phyloP scores from a whole-genome alignment of 257 asterid genomes.

The Gentiana dahurica region DNA sequence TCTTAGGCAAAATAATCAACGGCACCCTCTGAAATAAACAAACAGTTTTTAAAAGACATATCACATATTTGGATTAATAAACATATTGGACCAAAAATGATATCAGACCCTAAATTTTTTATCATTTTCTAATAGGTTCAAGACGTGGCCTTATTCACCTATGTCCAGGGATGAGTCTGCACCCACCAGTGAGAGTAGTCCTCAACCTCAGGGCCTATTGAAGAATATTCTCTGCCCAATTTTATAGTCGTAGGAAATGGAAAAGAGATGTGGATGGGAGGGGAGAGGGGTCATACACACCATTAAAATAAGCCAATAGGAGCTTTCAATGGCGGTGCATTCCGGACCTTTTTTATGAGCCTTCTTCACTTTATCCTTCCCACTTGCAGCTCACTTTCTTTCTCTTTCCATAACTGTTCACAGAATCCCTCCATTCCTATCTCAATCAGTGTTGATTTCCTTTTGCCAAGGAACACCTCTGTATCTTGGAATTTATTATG shows the following conservation, averaged over 20 bases:
- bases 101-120: no score
- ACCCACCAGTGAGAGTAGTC: no score
- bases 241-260: conserved; percentile 1
- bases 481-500: conserved; percentile 4
- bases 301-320: conserved; percentile 10
- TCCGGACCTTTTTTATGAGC: conserved; percentile 6
- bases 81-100: no score
- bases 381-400: not conserved
- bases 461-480: not conserved
- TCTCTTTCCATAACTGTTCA: not conserved
- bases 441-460: not conserved
- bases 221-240: not conserved
- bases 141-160: no score
- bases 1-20: no score
- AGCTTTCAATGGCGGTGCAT: conserved; percentile 16
- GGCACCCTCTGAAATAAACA: no score
- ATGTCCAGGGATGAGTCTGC: no score
- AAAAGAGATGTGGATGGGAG: conserved; percentile 13
- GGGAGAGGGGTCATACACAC: not conserved
- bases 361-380: not conserved
- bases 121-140: no score
- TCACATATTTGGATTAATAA: no score
- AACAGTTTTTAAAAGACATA: no score
- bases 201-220: no score
- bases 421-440: not conserved